Evolutionary conservation across 2,329 filamentous ascomycete species (phyloP), one percentile per base, ranked within the genome.

Genomic region (Escovopsis weberi): DNA sequence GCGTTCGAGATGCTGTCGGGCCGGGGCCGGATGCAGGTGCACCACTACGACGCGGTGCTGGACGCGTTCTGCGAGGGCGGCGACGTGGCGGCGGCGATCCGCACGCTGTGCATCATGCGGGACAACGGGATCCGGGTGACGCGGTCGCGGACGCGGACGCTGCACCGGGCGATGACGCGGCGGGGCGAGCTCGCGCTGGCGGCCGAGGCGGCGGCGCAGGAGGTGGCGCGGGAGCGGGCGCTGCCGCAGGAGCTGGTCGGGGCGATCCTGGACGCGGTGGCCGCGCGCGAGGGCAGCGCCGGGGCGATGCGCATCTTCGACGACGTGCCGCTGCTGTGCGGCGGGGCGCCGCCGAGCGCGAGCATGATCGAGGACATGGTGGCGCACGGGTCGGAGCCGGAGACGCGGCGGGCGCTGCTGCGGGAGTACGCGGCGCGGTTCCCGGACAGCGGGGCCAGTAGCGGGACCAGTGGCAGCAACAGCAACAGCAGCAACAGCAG

Each of bases 1-100:
- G 82, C 83, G 28, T 75, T 94, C 47, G 70, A 78, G 23, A 49
- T 55, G 41, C 44, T 63, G 2, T 53, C 59, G 4, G 46, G 43
- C 32, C 52, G 55, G 15, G 56, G 72, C 2, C 67, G 71, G 35
- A 67, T 87, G 33, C 66, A 70, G 8, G 60, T 72, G 6, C 70
- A 82, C 47, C 85, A 95, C 56, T 94, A 91, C 60, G 86, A 93
- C 58, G 72, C 81, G 26, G 69, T 95, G 26, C 66, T 88, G 6
- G 78, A 85, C 44, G 73, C 82, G 4, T 85, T 93, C 54, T 67
- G 77, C 10, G 63, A 66, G 4, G 54, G 58, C 4, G 67, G 69
- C 2, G 77, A 91, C 48, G 54, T 89, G 7, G 61, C 65, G 23
- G 75, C 77, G 26, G 82, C 83, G 0, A 68, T 94, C 33, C 72